Conservation (phyloP, 306 rosid species). For the Citrullus mucosospermus region DNA sequence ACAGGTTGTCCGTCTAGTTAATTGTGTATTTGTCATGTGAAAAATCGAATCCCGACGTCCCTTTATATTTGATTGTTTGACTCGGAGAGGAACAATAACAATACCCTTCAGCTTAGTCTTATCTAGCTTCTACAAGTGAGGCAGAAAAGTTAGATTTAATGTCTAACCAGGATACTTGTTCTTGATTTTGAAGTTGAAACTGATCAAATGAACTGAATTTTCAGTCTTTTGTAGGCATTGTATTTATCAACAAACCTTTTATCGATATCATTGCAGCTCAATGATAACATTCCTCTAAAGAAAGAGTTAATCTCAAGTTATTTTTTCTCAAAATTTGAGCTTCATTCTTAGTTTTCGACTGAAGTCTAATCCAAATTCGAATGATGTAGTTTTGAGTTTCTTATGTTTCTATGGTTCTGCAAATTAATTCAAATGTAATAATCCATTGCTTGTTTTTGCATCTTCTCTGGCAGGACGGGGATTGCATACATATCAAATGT, state of each 20-base stretch:
- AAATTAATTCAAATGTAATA: neutral
- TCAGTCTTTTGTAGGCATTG: neutral
- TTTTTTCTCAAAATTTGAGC: neutral
- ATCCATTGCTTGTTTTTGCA: neutral
- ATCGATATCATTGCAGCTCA: neutral
- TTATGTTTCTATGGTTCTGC: neutral
- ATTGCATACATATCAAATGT: conserved; percentile 91
- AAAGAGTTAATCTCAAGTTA: neutral
- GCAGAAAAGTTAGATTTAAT: neutral
- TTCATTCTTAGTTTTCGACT: neutral
- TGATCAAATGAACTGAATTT: neutral
- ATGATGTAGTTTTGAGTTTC: neutral
- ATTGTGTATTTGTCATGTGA: neutral
- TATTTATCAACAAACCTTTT: neutral
- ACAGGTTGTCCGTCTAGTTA: neutral
- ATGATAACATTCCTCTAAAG: neutral
- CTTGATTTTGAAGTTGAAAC: neutral
- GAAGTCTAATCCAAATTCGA: neutral
- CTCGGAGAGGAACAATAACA: neutral
- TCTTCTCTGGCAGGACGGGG: conserved; percentile 55
- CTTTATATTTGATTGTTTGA: neutral
- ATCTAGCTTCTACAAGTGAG: neutral
- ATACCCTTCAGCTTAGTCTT: neutral
- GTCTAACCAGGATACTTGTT: neutral
- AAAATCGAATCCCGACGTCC: neutral